Evolutionary conservation across 2,329 filamentous ascomycete genomes (phyloP).

Genomic region (Chrysosporium queenslandicum): DNA sequence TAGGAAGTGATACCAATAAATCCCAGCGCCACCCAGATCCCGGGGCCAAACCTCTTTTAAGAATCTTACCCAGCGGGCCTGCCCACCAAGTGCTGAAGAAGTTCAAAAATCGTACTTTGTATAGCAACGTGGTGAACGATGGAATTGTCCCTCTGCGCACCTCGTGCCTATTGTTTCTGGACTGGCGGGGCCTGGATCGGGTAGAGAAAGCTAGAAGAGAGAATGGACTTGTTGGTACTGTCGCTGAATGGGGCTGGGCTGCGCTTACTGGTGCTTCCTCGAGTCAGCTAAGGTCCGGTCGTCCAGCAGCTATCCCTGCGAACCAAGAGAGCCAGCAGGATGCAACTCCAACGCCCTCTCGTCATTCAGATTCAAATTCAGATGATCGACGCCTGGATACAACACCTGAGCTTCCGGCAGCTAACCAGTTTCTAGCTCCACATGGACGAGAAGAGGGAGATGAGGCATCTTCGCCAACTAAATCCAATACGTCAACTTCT

Average conservation of each 20-base stretch:
- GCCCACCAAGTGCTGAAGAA: slow-evolving; percentile 77
- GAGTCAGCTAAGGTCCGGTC: slow-evolving; percentile 34
- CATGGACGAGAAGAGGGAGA: neutral
- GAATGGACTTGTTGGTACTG: slow-evolving; percentile 81
- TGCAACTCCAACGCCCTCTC: slow-evolving; percentile 1
- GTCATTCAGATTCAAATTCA: neutral
- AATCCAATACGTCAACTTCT: slow-evolving; percentile 10
- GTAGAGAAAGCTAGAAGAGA: slow-evolving; percentile 91
- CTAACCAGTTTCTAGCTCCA: slow-evolving; percentile 19
- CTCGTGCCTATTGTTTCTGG: slow-evolving; percentile 89
- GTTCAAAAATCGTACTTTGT: slow-evolving; percentile 83
- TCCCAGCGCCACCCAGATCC: slow-evolving; percentile 54
- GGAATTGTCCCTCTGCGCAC: slow-evolving; percentile 91
- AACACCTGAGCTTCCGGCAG: slow-evolving; percentile 10
- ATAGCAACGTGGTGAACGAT: slow-evolving; percentile 96
- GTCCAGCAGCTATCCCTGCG: slow-evolving; percentile 8
- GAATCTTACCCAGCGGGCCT: slow-evolving; percentile 82
- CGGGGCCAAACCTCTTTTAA: slow-evolving; percentile 75
- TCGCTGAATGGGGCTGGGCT: slow-evolving; percentile 89
- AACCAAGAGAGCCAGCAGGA: slow-evolving; percentile 11
- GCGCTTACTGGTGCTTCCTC: slow-evolving; percentile 67
- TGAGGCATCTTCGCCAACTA: neutral
- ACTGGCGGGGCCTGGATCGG: slow-evolving; percentile 87
- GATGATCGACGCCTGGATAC: slow-evolving; percentile 5
- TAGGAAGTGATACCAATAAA: slow-evolving; percentile 52